Evolutionary conservation across 2,329 filamentous ascomycete species (phyloP).

Genomic region (Ophiostoma ips): DNA sequence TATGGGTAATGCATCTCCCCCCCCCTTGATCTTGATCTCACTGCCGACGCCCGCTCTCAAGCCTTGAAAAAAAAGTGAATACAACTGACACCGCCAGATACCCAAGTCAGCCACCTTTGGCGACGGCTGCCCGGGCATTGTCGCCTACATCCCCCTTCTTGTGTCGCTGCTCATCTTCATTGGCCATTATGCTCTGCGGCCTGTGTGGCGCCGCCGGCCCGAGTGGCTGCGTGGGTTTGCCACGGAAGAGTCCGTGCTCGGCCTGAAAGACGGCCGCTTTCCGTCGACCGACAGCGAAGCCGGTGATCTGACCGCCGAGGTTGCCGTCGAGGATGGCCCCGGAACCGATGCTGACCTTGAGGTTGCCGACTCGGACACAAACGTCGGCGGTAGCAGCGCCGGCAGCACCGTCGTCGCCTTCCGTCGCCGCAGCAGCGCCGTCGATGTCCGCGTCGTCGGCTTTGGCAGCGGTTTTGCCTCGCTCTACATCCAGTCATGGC

Average conservation of each 20-base stretch:
- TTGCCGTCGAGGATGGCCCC: neutral
- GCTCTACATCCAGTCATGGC: conserved; percentile 9
- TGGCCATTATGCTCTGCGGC: conserved; percentile 19
- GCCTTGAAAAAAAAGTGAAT: too few species aligned
- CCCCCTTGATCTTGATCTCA: neutral
- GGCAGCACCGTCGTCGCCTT: conserved; percentile 8
- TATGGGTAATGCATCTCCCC: conserved; percentile 19
- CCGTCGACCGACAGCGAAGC: neutral
- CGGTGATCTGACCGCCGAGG: neutral
- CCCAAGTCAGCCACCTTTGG: conserved; percentile 19
- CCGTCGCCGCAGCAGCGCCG: conserved; percentile 4
- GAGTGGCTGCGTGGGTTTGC: conserved; percentile 23
- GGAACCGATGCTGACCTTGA: conserved; percentile 2
- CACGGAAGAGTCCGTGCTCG: conserved; percentile 15
- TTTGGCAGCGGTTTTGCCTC: conserved; percentile 1
- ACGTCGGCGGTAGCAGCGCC: conserved; percentile 3
- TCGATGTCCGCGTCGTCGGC: neutral
- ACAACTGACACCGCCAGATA: conserved; percentile 14
- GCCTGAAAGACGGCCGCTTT: neutral
- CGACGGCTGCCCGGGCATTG: conserved; percentile 19
- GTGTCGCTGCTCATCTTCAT: conserved; percentile 19
- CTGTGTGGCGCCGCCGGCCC: conserved; percentile 21
- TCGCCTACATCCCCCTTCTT: conserved; percentile 21
- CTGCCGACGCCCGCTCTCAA: neutral
- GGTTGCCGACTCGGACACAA: neutral